A percentile compares a stretch with the other conserved stretches of the same genome.
Conservation (phyloP, 1,284 basidiomycete species). For the Neonothopanus nambi region DNA sequence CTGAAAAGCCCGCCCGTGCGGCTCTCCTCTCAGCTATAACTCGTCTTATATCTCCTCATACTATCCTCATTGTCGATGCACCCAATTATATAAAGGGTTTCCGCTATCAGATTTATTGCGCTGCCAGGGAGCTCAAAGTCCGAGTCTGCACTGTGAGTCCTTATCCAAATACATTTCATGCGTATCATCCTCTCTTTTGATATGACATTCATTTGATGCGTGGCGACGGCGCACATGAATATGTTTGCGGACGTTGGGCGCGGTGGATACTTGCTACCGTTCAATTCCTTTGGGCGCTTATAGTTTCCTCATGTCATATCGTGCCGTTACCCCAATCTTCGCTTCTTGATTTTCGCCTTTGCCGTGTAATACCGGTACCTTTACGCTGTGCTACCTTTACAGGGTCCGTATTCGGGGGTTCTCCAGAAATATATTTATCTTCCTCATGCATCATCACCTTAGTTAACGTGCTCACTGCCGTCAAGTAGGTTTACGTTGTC, state of each 20-base stretch:
- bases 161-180: no score
- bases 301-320: not conserved
- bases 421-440: no score
- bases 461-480: constrained; percentile 6
- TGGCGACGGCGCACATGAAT: not conserved
- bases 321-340: not conserved
- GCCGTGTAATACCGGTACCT: no score
- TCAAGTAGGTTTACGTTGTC: constrained; percentile 70
- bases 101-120: constrained; percentile 97
- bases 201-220: not conserved
- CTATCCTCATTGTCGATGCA: constrained; percentile 87
- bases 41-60: constrained; percentile 70
- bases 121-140: constrained; percentile 85
- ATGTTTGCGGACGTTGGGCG: no score
- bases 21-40: constrained; percentile 87
- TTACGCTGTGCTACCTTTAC: no score
- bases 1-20: constrained; percentile 87
- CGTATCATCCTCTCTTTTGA: no score
- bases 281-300: no score
- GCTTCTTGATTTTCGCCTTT: no score
- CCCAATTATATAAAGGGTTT: constrained; percentile 98
- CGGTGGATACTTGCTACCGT: no score
- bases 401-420: no score
- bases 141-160: constrained; percentile 83
- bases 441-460: no score